A percentile compares a stretch with the other conserved stretches of the same genome.
Conservation (phyloP, 139 green algal genomes). For the Coelastrella sp. region DNA sequence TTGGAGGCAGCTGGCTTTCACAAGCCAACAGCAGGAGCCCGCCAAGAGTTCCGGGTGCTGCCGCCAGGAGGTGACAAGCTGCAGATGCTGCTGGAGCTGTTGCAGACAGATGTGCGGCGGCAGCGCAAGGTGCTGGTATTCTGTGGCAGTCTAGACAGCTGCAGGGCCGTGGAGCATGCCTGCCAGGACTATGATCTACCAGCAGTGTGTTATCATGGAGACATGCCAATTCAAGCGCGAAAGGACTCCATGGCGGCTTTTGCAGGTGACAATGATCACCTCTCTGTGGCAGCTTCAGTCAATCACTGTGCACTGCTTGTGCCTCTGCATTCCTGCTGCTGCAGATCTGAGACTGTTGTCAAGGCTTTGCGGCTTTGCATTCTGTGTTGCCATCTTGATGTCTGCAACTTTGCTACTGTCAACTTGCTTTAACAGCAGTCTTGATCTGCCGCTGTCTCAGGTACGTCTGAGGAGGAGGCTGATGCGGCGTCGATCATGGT, state of each 20-base stretch:
- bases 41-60: constrained; percentile 87
- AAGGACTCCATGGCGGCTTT: constrained; percentile 69
- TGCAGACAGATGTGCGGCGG: constrained; percentile 5
- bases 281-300: neutral
- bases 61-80: constrained; percentile 84
- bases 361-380: too few species aligned
- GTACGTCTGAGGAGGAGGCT: neutral
- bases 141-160: constrained; percentile 94
- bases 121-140: constrained; percentile 86
- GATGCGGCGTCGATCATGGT: constrained; percentile 67
- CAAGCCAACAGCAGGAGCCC: constrained; percentile 72
- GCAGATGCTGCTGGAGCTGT: constrained; percentile 77
- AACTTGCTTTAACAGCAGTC: neutral
- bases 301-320: neutral
- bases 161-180: constrained; percentile 89
- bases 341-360: too few species aligned
- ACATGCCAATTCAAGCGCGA: constrained; percentile 70
- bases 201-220: constrained; percentile 94
- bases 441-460: neutral
- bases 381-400: too few species aligned
- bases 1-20: constrained; percentile 85
- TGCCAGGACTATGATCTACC: constrained; percentile 76
- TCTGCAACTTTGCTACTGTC: too few species aligned
- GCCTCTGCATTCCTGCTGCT: too few species aligned
- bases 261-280: constrained; percentile 37